A percentile compares a stretch with the other conserved stretches of the same genome.
Conservation (phyloP, 2,329 filamentous ascomycete species). For the Verticillium nubilum region DNA sequence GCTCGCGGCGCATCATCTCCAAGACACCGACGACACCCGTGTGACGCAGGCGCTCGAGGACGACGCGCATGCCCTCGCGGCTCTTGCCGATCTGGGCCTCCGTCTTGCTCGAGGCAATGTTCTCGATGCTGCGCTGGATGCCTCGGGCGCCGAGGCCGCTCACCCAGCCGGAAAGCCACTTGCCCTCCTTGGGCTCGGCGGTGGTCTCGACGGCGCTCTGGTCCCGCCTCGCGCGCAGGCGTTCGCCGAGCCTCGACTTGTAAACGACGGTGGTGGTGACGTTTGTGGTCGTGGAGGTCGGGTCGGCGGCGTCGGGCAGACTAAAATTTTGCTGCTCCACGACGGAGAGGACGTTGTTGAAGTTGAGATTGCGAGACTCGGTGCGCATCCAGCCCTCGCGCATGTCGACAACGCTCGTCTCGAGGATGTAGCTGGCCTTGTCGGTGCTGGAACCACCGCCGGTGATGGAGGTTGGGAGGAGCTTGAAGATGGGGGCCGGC, state of each 20-base stretch:
- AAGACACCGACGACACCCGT: slow-evolving; percentile 53
- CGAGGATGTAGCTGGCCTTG: slow-evolving; percentile 74
- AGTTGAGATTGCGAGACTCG: slow-evolving; percentile 76
- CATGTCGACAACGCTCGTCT: slow-evolving; percentile 74
- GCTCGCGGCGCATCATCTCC: slow-evolving; percentile 45
- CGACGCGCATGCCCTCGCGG: slow-evolving; percentile 76
- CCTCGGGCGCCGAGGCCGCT: slow-evolving; percentile 60
- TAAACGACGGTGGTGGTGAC: slow-evolving; percentile 72
- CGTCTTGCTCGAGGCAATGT: slow-evolving; percentile 70
- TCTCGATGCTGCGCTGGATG: slow-evolving; percentile 76
- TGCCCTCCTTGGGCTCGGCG: slow-evolving; percentile 37
- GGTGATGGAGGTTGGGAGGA: slow-evolving; percentile 65
- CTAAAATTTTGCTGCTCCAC: slow-evolving; percentile 70
- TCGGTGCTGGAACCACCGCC: slow-evolving; percentile 55
- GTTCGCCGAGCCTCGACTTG: slow-evolving; percentile 66
- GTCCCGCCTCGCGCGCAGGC: slow-evolving; percentile 50
- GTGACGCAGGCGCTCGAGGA: slow-evolving; percentile 63
- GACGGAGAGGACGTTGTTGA: slow-evolving; percentile 73
- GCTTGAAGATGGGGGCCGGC: slow-evolving; percentile 67
- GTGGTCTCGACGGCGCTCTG: slow-evolving; percentile 29
- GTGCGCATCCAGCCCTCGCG: slow-evolving; percentile 79
- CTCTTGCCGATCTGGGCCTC: slow-evolving; percentile 75
- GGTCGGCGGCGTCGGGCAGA: slow-evolving; percentile 27
- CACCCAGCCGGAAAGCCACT: slow-evolving; percentile 48
- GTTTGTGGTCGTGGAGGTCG: slow-evolving; percentile 44